phyloP scores from a whole-genome alignment of 208 protist species.

The Strigomonas culicis region DNA sequence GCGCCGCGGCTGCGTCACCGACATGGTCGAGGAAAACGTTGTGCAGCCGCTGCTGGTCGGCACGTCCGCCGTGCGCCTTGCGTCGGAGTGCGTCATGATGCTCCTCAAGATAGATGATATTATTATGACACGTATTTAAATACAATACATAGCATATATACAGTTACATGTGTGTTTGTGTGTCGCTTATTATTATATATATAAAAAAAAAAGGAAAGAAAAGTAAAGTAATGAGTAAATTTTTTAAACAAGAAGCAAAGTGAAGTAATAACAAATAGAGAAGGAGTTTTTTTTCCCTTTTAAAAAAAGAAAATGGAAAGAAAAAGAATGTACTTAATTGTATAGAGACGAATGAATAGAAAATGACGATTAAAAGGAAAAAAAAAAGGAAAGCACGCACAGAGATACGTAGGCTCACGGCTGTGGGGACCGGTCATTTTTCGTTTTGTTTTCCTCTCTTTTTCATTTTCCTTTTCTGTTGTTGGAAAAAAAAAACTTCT shows the following conservation, averaged over 20 bases:
- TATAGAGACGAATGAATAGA: conserved; percentile 4
- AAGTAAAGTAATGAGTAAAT: neutral
- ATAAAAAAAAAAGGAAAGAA: neutral
- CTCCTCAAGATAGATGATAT: conserved; percentile 97
- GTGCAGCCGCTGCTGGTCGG: conserved; percentile 98
- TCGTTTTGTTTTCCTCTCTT: conserved; percentile 14
- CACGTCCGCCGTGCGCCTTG: conserved; percentile 94
- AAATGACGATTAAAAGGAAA: conserved; percentile 8
- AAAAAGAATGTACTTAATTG: conserved; percentile 6
- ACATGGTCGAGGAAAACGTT: conserved; percentile 98
- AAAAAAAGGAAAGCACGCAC: conserved; percentile 3
- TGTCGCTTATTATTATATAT: neutral
- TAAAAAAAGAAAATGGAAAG: conserved; percentile 10
- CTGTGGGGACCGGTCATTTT: neutral
- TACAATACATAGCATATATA: neutral
- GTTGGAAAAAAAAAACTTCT: conserved; percentile 2
- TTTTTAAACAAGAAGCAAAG: neutral
- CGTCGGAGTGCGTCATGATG: conserved; percentile 98
- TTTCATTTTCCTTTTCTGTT: conserved; percentile 10
- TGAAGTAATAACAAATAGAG: neutral
- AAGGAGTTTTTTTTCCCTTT: neutral
- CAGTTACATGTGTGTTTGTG: too few species aligned
- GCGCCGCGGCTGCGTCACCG: conserved; percentile 91
- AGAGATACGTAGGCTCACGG: neutral
- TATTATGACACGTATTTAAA: conserved; percentile 76